phyloP scores from a whole-genome alignment of 1,284 basidiomycete species.

The Peniophora sp. region DNA sequence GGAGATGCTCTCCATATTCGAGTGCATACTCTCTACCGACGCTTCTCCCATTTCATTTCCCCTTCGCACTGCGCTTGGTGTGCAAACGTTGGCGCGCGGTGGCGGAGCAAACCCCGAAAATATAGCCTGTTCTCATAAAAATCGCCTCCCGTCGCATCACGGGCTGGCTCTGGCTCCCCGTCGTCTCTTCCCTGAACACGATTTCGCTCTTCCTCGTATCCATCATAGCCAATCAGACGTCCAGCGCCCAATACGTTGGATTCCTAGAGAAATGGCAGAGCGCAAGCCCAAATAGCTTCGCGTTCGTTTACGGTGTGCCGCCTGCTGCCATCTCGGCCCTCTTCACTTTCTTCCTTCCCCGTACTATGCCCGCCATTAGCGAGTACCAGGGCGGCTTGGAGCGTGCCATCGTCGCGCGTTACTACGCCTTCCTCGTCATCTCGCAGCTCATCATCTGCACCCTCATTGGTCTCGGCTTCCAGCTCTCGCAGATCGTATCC shows the following conservation, averaged over 20 bases:
- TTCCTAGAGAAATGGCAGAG: conserved; percentile 68
- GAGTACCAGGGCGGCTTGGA: conserved; percentile 84
- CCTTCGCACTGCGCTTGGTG: too few relatives aligned
- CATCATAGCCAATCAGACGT: conserved; percentile 70
- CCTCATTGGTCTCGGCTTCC: conserved; percentile 81
- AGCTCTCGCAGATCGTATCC: conserved; percentile 58
- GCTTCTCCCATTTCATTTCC: too few relatives aligned
- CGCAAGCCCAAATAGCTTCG: conserved; percentile 55
- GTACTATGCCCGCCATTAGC: conserved; percentile 80
- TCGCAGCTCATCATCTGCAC: conserved; percentile 89
- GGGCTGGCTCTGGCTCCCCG: conserved; percentile 69
- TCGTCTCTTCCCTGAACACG: conserved; percentile 90
- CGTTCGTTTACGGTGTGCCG: conserved; percentile 79
- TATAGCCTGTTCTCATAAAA: background rate
- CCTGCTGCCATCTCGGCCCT: conserved; percentile 82
- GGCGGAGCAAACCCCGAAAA: too few relatives aligned
- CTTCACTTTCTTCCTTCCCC: conserved; percentile 85
- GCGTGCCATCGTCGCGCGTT: conserved; percentile 82
- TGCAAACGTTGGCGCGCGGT: too few relatives aligned
- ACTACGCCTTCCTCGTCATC: conserved; percentile 88
- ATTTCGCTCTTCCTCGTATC: conserved; percentile 79
- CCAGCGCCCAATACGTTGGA: conserved; percentile 51
- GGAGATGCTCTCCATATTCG: too few relatives aligned
- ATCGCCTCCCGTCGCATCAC: conserved; percentile 58
- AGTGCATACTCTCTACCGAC: too few relatives aligned